Evolutionary conservation across 306 rosid species (phyloP).

Genomic region (Citrullus colocynthis): DNA sequence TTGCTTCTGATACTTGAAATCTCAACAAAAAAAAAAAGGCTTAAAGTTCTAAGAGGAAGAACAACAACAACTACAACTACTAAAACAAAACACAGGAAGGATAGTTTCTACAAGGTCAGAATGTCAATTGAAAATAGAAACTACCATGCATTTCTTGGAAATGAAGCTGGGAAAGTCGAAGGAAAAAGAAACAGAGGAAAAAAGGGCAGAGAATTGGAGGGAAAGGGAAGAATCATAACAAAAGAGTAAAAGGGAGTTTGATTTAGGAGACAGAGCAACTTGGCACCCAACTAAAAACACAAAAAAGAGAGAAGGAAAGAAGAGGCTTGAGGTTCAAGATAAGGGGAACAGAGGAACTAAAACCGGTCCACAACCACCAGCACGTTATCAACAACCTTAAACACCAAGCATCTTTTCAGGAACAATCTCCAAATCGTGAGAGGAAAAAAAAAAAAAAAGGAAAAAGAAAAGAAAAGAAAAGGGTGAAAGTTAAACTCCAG

Average conservation of each 20-base stretch:
- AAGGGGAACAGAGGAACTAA: not conserved
- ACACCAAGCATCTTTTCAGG: constrained; percentile 8
- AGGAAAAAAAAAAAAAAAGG: not conserved
- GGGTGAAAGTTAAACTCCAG: not conserved
- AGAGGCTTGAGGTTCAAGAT: constrained; percentile 5
- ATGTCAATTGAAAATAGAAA: not conserved
- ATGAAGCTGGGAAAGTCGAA: not conserved
- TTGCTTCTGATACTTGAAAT: constrained; percentile 4
- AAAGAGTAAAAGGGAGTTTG: constrained; percentile 12
- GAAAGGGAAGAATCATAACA: constrained; percentile 17
- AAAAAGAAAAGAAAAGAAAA: not conserved
- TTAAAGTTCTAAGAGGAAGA: not conserved
- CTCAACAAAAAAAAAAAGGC: not conserved
- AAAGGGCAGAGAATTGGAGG: constrained; percentile 12
- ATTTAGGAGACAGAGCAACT: constrained; percentile 28
- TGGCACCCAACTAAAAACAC: not conserved
- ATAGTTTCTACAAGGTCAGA: constrained; percentile 3
- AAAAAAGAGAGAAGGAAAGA: not conserved
- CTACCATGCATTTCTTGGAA: not conserved
- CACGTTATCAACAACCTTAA: constrained; percentile 8
- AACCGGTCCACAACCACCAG: constrained; percentile 6
- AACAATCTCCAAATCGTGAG: not conserved
- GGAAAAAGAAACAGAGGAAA: not conserved
- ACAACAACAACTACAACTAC: not conserved
- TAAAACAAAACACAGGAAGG: not conserved